These are phyloP conservation scores for Fusarium hainanense DNA, from an alignment of 2,329 filamentous ascomycete genomes.

Conservation along the genomic window DNA sequence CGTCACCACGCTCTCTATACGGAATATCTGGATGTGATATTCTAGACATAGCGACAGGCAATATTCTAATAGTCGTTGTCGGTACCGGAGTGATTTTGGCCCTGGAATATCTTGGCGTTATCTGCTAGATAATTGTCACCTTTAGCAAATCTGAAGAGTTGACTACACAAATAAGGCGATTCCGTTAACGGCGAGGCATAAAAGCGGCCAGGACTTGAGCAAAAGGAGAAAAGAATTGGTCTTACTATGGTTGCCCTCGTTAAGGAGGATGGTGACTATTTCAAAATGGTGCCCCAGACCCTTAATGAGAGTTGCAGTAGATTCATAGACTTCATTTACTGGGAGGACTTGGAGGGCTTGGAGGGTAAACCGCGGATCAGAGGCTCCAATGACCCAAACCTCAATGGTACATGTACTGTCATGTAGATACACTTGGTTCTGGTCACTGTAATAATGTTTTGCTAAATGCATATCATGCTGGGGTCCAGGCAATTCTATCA, in stretches of 20 bases:
- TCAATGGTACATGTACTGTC: too few species aligned
- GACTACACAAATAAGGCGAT: constrained; percentile 37
- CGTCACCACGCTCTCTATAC: too few species aligned
- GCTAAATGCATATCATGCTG: too few species aligned
- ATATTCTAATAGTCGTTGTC: too few species aligned
- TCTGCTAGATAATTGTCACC: constrained; percentile 34
- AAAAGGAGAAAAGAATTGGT: neutral
- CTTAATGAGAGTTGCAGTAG: constrained; percentile 10
- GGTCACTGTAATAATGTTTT: too few species aligned
- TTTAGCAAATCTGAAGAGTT: constrained; percentile 46
- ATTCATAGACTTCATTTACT: constrained; percentile 30
- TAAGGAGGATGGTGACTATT: constrained; percentile 13
- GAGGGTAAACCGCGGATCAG: neutral
- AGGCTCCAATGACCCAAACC: too few species aligned
- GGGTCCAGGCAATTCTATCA: too few species aligned
- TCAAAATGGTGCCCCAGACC: constrained; percentile 11
- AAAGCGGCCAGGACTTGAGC: neutral
- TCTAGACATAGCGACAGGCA: constrained; percentile 10
- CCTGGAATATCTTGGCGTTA: constrained; percentile 51
- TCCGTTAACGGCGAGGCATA: neutral
- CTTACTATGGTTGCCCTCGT: constrained; percentile 13
- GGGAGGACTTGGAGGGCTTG: constrained; percentile 10
- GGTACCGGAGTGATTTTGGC: neutral
- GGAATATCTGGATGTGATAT: constrained; percentile 1
- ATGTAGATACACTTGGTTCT: too few species aligned